Evolutionary conservation across 352 stramenopile species (phyloP).

Genomic region (Globisporangium yorkense): DNA sequence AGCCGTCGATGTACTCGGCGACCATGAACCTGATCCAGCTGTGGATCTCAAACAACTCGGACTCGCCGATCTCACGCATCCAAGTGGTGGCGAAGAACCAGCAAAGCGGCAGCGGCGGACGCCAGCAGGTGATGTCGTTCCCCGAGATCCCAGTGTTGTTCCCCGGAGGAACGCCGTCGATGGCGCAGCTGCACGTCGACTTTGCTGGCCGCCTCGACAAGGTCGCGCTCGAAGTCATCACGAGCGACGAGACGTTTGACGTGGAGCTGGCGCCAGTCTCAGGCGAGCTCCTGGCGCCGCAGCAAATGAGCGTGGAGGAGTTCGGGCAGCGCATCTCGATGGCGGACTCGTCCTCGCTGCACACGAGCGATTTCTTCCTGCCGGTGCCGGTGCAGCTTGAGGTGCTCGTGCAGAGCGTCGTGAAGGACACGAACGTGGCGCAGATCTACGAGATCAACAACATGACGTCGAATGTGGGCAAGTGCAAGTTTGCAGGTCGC

Average conservation of each 20-base stretch:
- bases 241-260: conserved; percentile 41
- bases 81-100: conserved; percentile 31
- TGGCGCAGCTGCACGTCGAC: conserved; percentile 81
- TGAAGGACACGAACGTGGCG: conserved; percentile 56
- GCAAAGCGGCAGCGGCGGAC: not conserved
- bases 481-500: conserved; percentile 66
- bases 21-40: conserved; percentile 71
- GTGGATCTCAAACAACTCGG: conserved; percentile 64
- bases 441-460: conserved; percentile 80
- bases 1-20: conserved; percentile 48
- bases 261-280: conserved; percentile 55
- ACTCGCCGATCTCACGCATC: conserved; percentile 45
- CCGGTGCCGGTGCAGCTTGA: conserved; percentile 45
- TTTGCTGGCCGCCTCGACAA: conserved; percentile 68
- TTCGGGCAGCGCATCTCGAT: conserved; percentile 66
- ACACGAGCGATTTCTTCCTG: conserved; percentile 56
- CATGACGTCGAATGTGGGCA: conserved; percentile 43
- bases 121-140: conserved; percentile 63
- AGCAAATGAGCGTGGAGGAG: conserved; percentile 66
- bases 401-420: conserved; percentile 34
- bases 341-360: conserved; percentile 40
- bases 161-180: conserved; percentile 59
- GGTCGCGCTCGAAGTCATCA: conserved; percentile 55
- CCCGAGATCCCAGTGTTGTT: conserved; percentile 81
- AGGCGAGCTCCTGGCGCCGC: conserved; percentile 64